Evolutionary conservation across 2,329 filamentous ascomycete genomes (phyloP), one percentile per base, ranked within the genome.

Genomic region (Fusarium metavorans): DNA sequence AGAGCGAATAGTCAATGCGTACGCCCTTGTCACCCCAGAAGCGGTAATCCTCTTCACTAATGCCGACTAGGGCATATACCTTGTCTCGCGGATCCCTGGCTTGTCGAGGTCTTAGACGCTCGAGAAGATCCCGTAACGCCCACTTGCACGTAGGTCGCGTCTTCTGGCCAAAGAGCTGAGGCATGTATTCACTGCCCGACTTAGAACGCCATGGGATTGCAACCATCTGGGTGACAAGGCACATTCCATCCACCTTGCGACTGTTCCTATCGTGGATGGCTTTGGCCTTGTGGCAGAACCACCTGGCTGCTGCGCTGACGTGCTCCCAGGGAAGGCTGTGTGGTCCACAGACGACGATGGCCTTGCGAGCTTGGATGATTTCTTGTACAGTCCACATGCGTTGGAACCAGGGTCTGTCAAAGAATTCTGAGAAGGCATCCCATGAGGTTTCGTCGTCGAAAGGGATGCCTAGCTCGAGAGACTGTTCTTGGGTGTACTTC

Each of bases 351-450:
- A 74, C 35, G 8, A 73, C 59, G 18, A 76, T 54, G 2, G 68
- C 74, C 16, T 74, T 74, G 4, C 74, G 74, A 6, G 73, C 74
- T 43, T 69, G 74, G 1, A 76, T 67, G 18, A 76, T 76, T 37
- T 77, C 75, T 48, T 77, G 75, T 18, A 77, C 73, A 4, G 68
- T 74, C 75, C 75, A 77, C 34, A 77, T 74, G 1, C 73, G 71
- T 7, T 76, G 64, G 11, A 73, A 77, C 75, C 73, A 77, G 14
- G 74, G 57, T 9, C 64, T 48, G 13, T 74, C 66, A 30, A 67
- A 76, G 52, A 76, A 74, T 1, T 76, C 39, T 0, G 56, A 62
- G 5, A 76, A 73, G 11, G 71, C 68, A 4, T 34, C 37, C 73
- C 66, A 76, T 1, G 66, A 57, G 1, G 30, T 9, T 2, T 30